Evolutionary conservation across 768 basidiomycete species (phyloP).

Genomic region (Psilocybe subaeruginosa): DNA sequence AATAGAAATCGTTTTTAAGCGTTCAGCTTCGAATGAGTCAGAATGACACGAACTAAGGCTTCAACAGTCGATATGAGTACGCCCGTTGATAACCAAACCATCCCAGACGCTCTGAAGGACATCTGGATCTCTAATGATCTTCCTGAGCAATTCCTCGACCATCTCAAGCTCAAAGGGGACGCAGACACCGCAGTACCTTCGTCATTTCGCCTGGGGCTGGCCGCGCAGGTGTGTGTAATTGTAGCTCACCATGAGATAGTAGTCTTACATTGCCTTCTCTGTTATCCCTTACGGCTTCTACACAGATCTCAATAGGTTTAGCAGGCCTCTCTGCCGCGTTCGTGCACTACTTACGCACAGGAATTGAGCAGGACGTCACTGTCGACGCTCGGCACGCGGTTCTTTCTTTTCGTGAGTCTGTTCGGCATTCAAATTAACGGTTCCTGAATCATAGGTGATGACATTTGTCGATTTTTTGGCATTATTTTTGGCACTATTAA

Average conservation of each 20-base stretch:
- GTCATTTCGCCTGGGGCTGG: conserved; percentile 54
- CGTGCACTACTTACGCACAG: conserved; percentile 49
- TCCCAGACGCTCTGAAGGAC: not conserved
- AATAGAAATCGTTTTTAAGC: no score
- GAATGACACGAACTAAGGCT: no score
- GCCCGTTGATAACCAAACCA: not conserved
- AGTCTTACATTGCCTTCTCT: no score
- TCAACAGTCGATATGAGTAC: not conserved
- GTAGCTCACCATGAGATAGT: no score
- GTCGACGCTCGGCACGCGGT: conserved; percentile 61
- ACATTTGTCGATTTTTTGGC: not conserved
- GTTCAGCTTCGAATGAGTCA: no score
- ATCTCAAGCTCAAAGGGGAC: conserved; percentile 37
- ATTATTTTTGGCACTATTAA: not conserved
- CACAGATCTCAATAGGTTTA: conserved; percentile 35
- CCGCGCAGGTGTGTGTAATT: conserved; percentile 44
- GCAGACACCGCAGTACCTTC: conserved; percentile 52
- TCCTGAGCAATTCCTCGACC: conserved; percentile 35
- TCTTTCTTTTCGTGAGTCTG: conserved; percentile 51
- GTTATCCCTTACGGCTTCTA: no score
- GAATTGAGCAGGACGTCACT: conserved; percentile 46
- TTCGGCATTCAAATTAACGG: not conserved
- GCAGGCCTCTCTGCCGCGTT: conserved; percentile 56
- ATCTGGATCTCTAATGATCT: conserved; percentile 47
- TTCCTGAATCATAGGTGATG: not conserved